Evolutionary conservation across 306 rosid species (phyloP).

Genomic region (Vigna mungo): DNA sequence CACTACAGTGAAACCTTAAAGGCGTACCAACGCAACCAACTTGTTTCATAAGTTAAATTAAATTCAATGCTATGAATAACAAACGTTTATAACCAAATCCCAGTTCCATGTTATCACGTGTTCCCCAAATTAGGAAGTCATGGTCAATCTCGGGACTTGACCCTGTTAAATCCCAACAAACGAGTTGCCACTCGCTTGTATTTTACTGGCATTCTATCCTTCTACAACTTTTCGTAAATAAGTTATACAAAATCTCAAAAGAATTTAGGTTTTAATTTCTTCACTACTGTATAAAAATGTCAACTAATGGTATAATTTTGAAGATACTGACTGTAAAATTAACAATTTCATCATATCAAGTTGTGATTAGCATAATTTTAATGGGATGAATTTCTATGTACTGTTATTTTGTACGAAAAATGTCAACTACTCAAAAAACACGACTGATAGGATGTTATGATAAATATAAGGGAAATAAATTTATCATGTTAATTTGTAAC

Average conservation of each 20-base stretch:
- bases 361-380: neutral
- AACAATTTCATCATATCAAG: too few relatives aligned
- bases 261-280: neutral
- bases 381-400: too few relatives aligned
- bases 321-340: too few relatives aligned
- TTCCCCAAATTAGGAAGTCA: constrained; percentile 31
- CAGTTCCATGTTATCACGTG: constrained; percentile 6
- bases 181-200: constrained; percentile 7
- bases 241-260: neutral
- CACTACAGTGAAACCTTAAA: constrained; percentile 1
- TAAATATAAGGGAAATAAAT: neutral
- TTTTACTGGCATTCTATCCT: constrained; percentile 14
- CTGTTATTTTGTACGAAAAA: too few relatives aligned
- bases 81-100: neutral
- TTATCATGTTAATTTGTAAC: too few relatives aligned
- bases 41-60: neutral
- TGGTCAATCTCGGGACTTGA: constrained; percentile 39
- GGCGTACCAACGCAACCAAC: neutral
- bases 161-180: constrained; percentile 34
- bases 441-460: neutral
- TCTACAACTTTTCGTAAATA: neutral
- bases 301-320: too few relatives aligned
- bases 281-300: too few relatives aligned
- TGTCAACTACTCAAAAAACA: neutral
- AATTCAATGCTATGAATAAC: neutral